These are phyloP conservation scores for Vaccinium myrtillus DNA, from an alignment of 148 eudicot genomes.

Conservation along the genomic window DNA sequence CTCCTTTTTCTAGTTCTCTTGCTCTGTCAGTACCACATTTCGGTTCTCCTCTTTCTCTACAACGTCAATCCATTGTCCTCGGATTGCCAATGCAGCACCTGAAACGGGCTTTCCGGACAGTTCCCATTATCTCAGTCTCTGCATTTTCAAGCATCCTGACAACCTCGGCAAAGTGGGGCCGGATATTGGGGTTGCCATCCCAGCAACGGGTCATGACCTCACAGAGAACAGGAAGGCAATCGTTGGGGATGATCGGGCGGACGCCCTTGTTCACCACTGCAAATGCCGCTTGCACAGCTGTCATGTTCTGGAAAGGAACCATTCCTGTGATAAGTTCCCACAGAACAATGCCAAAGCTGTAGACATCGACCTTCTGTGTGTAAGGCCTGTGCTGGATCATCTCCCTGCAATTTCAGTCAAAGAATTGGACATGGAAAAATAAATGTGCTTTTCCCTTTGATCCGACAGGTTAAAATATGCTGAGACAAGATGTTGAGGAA, in stretches of 20 bases:
- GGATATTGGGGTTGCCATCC: slow-evolving; percentile 74
- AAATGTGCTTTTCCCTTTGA: not conserved
- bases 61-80: slow-evolving; percentile 67
- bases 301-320: slow-evolving; percentile 95
- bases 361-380: slow-evolving; percentile 91
- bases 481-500: not conserved
- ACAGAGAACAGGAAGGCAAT: slow-evolving; percentile 72
- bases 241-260: slow-evolving; percentile 71
- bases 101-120: slow-evolving; percentile 89
- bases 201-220: slow-evolving; percentile 94
- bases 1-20: slow-evolving; percentile 17
- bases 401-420: slow-evolving; percentile 50
- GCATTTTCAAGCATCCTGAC: slow-evolving; percentile 89
- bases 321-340: slow-evolving; percentile 92
- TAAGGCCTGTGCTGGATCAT: slow-evolving; percentile 99
- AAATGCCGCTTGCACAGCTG: slow-evolving; percentile 97
- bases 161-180: slow-evolving; percentile 79
- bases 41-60: not conserved
- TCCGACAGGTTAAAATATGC: not conserved
- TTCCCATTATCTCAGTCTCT: slow-evolving; percentile 77
- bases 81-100: slow-evolving; percentile 94
- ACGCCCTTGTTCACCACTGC: slow-evolving; percentile 93
- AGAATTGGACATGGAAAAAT: not conserved
- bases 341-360: slow-evolving; percentile 93
- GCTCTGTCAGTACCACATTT: slow-evolving; percentile 13